Percentiles rank a stretch among this genome's conserved stretches.
Evolutionary conservation across 2,329 filamentous ascomycete genomes (phyloP).

Genomic region (Neonectria punicea): DNA sequence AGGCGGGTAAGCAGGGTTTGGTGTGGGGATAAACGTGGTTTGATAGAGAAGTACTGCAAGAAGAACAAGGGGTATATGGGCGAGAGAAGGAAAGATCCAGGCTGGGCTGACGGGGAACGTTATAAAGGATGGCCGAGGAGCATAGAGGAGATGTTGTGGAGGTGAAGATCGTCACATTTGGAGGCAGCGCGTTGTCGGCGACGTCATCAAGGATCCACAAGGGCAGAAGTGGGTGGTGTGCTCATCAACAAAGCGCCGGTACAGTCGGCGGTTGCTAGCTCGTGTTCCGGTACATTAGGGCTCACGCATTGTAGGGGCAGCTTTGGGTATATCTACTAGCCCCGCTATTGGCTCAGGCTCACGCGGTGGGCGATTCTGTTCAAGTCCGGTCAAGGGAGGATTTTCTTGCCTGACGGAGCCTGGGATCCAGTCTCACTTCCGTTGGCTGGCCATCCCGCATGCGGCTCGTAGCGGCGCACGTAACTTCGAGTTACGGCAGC

Average conservation of each 20-base stretch:
- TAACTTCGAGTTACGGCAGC: constrained; percentile 35
- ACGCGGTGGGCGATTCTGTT: constrained; percentile 24
- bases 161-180: constrained; percentile 44
- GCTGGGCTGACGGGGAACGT: constrained; percentile 40
- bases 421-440: constrained; percentile 28
- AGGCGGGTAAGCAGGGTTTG: constrained; percentile 33
- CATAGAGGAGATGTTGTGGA: constrained; percentile 42
- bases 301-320: too few species aligned
- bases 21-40: constrained; percentile 35
- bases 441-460: constrained; percentile 37
- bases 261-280: constrained; percentile 6
- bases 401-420: constrained; percentile 27
- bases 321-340: background rate
- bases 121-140: constrained; percentile 41
- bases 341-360: constrained; percentile 31
- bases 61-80: constrained; percentile 37
- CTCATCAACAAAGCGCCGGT: constrained; percentile 21
- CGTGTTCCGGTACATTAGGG: constrained; percentile 1
- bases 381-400: constrained; percentile 29
- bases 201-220: constrained; percentile 43
- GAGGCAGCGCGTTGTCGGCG: constrained; percentile 36
- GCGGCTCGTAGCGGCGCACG: constrained; percentile 38
- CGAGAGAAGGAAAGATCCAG: constrained; percentile 30
- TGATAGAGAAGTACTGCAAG: constrained; percentile 30
- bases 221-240: constrained; percentile 31